phyloP scores from a whole-genome alignment of 257 asterid species.

The Solanum habrochaites region DNA sequence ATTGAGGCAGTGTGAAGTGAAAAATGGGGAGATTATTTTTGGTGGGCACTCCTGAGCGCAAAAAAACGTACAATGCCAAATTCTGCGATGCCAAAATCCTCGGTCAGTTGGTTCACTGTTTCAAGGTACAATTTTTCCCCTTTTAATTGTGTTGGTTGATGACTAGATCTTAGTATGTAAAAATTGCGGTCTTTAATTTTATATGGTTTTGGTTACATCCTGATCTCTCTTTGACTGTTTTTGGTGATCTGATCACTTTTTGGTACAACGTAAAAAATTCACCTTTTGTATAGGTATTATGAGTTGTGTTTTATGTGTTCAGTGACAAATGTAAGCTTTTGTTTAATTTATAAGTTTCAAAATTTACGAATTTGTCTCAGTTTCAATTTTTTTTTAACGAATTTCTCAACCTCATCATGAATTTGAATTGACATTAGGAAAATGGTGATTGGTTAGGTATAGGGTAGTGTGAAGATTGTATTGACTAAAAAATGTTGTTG shows the following conservation, averaged over 20 bases:
- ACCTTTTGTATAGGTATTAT: background rate
- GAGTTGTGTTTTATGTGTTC: background rate
- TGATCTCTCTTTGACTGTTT: too few species aligned
- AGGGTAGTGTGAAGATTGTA: background rate
- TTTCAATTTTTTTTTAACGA: background rate
- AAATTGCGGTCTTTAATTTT: too few species aligned
- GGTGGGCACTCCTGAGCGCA: too few species aligned
- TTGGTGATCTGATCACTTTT: too few species aligned
- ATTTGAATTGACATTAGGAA: background rate
- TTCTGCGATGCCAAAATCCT: too few species aligned
- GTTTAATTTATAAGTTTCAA: background rate
- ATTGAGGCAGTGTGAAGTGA: too few species aligned
- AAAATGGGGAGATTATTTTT: too few species aligned
- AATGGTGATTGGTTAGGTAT: background rate
- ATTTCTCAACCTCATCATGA: background rate
- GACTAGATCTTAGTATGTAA: too few species aligned
- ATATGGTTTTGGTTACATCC: background rate
- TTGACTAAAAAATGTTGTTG: background rate
- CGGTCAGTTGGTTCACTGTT: too few species aligned
- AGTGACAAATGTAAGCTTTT: background rate
- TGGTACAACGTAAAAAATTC: background rate
- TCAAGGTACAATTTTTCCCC: too few species aligned
- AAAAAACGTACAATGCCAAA: too few species aligned
- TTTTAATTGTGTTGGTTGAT: too few species aligned
- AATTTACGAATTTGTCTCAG: background rate